These are phyloP conservation scores for Aspergillus neotritici DNA, from an alignment of 2,329 filamentous ascomycete species.

Conservation along the genomic window DNA sequence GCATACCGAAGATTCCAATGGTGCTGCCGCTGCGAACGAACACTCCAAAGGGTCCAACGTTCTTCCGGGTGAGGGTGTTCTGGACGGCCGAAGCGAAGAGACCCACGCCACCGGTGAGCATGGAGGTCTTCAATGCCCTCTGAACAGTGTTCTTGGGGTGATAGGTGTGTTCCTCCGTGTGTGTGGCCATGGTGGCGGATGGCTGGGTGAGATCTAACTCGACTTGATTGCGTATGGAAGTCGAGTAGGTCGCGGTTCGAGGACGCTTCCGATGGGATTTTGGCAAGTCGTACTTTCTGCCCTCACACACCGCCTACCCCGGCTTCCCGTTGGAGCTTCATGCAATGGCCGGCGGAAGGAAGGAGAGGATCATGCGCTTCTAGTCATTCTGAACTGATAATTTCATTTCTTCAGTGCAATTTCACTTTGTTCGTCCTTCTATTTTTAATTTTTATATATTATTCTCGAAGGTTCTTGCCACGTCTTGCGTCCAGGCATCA, in stretches of 20 bases:
- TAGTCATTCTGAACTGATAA: neutral
- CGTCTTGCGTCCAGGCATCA: neutral
- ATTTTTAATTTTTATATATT: neutral
- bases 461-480: neutral
- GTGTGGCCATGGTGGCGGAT: slow-evolving; percentile 45
- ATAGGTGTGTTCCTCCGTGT: slow-evolving; percentile 50
- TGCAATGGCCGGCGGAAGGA: neutral
- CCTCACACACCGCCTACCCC: slow-evolving; percentile 18
- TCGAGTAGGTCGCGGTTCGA: slow-evolving; percentile 18
- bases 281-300: slow-evolving; percentile 25
- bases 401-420: neutral
- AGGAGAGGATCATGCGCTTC: neutral
- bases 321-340: slow-evolving; percentile 14
- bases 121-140: slow-evolving; percentile 57
- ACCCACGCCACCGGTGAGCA: slow-evolving; percentile 63
- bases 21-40: slow-evolving; percentile 73
- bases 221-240: slow-evolving; percentile 20
- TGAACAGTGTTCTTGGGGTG: slow-evolving; percentile 70
- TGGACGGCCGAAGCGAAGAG: slow-evolving; percentile 70
- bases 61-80: slow-evolving; percentile 78
- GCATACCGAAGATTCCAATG: slow-evolving; percentile 62
- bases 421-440: neutral
- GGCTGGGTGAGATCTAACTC: slow-evolving; percentile 7
- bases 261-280: slow-evolving; percentile 22
- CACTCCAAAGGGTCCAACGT: slow-evolving; percentile 73